These are phyloP conservation scores for Cyberlindnera japonica DNA, from an alignment of 805 yeast genomes.

Conservation along the genomic window DNA sequence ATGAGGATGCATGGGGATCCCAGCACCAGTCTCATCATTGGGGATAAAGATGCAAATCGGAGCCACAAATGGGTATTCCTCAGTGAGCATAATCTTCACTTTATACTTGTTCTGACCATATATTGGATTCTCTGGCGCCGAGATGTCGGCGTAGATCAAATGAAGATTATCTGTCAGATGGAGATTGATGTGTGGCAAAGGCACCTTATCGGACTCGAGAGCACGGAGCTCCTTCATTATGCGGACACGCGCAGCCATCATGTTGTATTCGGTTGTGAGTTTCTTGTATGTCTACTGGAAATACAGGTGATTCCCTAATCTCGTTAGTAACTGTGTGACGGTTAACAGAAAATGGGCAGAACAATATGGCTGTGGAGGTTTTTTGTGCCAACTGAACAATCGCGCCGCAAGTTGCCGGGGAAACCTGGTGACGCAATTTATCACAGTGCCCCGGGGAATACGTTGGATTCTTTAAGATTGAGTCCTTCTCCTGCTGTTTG, in stretches of 20 bases:
- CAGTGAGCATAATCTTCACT: slow-evolving; percentile 40
- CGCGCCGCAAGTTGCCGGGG: too few species aligned
- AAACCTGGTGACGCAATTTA: too few species aligned
- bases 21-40: slow-evolving; percentile 9
- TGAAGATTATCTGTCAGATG: slow-evolving; percentile 32
- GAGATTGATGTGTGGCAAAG: slow-evolving; percentile 28
- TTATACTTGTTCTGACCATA: slow-evolving; percentile 37
- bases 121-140: slow-evolving; percentile 33
- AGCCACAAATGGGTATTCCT: slow-evolving; percentile 53
- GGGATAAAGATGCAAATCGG: slow-evolving; percentile 55
- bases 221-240: slow-evolving; percentile 25
- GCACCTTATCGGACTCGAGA: slow-evolving; percentile 15
- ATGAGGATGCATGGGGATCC: slow-evolving; percentile 70
- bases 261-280: background rate
- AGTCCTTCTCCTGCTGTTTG: too few species aligned
- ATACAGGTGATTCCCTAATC: background rate
- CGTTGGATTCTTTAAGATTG: too few species aligned
- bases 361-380: too few species aligned
- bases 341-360: too few species aligned
- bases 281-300: background rate
- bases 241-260: slow-evolving; percentile 23
- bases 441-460: too few species aligned
- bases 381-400: too few species aligned
- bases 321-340: too few species aligned
- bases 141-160: slow-evolving; percentile 36